These are phyloP conservation scores for Blastocystis sp. DNA, from an alignment of 352 stramenopile genomes.

Conservation along the genomic window DNA sequence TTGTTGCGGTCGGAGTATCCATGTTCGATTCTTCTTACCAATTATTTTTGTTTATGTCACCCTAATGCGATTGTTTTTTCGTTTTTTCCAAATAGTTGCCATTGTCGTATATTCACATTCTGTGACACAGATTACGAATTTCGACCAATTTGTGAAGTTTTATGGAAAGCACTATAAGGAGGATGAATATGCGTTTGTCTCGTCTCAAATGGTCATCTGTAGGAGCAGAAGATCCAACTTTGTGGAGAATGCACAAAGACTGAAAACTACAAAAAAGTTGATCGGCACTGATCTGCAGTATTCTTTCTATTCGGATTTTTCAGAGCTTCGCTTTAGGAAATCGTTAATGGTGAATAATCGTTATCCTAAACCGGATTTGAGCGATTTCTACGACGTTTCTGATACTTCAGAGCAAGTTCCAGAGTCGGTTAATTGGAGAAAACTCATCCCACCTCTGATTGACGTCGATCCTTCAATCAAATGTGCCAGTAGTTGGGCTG, in stretches of 20 bases:
- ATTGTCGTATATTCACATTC: neutral
- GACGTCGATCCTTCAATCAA: conserved; percentile 27
- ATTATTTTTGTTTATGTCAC: too few species aligned
- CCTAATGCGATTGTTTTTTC: too few species aligned
- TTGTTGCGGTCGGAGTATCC: too few species aligned
- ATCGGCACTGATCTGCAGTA: neutral
- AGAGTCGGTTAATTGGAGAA: neutral
- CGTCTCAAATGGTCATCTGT: neutral
- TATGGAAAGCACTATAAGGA: conserved; percentile 52
- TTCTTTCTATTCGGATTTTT: conserved; percentile 40
- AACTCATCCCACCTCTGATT: neutral
- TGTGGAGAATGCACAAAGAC: neutral
- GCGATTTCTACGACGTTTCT: neutral
- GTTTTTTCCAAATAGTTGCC: neutral
- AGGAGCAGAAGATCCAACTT: conserved; percentile 4
- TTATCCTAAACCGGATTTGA: neutral
- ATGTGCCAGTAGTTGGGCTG: conserved; percentile 15
- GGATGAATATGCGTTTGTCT: conserved; percentile 35
- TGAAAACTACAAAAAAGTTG: neutral
- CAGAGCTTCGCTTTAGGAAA: conserved; percentile 9
- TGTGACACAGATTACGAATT: neutral
- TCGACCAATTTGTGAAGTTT: conserved; percentile 5
- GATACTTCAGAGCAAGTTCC: neutral
- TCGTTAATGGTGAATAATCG: conserved; percentile 1
- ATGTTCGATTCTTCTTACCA: too few species aligned